Percentiles rank a stretch among this genome's conserved stretches.
Evolutionary conservation across 2,329 filamentous ascomycete genomes (phyloP).

Genomic region (Paraphoma chrysanthemicola): DNA sequence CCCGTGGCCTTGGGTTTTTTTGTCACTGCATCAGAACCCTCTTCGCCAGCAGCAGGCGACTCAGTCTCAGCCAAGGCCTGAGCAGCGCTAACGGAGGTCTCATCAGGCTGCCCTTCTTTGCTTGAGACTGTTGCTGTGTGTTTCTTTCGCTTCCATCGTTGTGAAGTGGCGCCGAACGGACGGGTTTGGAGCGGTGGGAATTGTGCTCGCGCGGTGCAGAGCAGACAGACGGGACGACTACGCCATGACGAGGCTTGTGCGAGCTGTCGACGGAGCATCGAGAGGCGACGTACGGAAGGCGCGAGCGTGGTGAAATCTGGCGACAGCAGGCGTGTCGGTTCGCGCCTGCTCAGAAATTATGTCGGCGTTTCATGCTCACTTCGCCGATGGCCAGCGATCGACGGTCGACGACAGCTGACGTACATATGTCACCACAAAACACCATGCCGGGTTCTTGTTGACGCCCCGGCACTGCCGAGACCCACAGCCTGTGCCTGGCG

Average conservation of each 20-base stretch:
- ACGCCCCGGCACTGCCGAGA: constrained; percentile 12
- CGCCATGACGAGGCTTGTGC: constrained; percentile 26
- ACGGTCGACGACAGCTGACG: background rate
- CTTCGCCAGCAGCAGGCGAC: background rate
- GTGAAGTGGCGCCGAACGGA: constrained; percentile 21
- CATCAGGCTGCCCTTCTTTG: background rate
- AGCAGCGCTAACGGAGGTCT: background rate
- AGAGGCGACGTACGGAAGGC: constrained; percentile 5
- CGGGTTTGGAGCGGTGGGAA: constrained; percentile 13
- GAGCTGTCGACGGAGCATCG: constrained; percentile 37
- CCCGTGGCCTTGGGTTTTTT: background rate
- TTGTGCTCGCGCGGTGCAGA: constrained; percentile 24
- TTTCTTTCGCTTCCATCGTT: constrained; percentile 9
- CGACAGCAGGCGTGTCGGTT: constrained; percentile 1
- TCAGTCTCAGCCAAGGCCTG: background rate
- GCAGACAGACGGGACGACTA: constrained; percentile 22
- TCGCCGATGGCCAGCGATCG: constrained; percentile 7
- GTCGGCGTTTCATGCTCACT: constrained; percentile 9
- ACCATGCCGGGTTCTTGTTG: background rate
- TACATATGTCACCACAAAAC: constrained; percentile 3
- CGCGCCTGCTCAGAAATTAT: constrained; percentile 11
- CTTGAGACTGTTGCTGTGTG: background rate
- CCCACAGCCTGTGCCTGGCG: constrained; percentile 1
- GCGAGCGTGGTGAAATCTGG: constrained; percentile 4
- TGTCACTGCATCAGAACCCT: too few relatives aligned